These are phyloP conservation scores for Rhynchosporium graminicola DNA, from an alignment of 2,329 filamentous ascomycete species.

Conservation along the genomic window DNA sequence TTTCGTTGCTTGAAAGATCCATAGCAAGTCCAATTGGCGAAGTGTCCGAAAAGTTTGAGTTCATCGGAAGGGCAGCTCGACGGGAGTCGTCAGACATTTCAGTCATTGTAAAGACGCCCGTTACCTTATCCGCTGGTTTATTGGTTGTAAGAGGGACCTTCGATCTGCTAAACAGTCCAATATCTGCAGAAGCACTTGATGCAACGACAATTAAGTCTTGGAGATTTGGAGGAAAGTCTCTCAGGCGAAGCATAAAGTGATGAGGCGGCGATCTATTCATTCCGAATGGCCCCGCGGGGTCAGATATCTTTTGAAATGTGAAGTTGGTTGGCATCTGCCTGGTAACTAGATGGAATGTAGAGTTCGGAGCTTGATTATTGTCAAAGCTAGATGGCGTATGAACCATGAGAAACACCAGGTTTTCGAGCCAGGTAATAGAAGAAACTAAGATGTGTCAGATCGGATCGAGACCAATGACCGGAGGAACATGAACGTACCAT, in stretches of 20 bases:
- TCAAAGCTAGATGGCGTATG: conserved; percentile 68
- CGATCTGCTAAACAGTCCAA: conserved; percentile 76
- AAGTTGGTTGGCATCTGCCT: conserved; percentile 58
- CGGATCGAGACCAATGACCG: conserved; percentile 16
- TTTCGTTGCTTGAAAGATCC: conserved; percentile 82
- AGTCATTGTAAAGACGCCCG: conserved; percentile 72
- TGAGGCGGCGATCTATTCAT: conserved; percentile 67
- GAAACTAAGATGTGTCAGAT: conserved; percentile 58
- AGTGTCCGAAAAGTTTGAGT: conserved; percentile 67
- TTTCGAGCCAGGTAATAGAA: conserved; percentile 84
- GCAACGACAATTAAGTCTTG: conserved; percentile 80
- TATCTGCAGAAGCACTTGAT: conserved; percentile 76
- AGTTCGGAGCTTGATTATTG: conserved; percentile 55
- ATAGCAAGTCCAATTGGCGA: conserved; percentile 76
- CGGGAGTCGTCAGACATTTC: conserved; percentile 72
- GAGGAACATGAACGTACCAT: conserved; percentile 55
- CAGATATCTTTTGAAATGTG: conserved; percentile 71
- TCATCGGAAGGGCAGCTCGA: conserved; percentile 74
- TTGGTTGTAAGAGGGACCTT: conserved; percentile 65
- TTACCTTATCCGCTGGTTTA: conserved; percentile 58
- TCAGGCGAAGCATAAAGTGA: conserved; percentile 75
- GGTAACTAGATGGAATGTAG: conserved; percentile 78
- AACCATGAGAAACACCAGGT: conserved; percentile 77
- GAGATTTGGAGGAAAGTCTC: conserved; percentile 77
- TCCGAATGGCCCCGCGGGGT: conserved; percentile 73